These are phyloP conservation scores for Aspergillus conjunctus DNA, from an alignment of 495 filamentous ascomycete species.

Conservation along the genomic window DNA sequence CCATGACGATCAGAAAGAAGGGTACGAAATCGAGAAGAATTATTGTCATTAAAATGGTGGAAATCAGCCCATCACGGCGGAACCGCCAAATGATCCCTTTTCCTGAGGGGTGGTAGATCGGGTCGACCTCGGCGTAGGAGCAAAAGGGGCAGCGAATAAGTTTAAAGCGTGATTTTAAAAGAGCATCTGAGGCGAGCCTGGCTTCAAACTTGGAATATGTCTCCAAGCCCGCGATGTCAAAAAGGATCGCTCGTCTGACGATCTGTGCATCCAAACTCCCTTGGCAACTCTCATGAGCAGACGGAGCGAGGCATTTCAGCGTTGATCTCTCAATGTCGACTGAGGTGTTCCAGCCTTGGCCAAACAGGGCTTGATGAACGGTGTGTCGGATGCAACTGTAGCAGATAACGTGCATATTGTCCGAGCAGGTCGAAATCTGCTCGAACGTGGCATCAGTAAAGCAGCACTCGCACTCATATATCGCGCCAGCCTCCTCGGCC, in stretches of 20 bases:
- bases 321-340: conserved; percentile 70
- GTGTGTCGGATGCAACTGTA: conserved; percentile 79
- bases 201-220: conserved; percentile 72
- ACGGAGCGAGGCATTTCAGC: conserved; percentile 78
- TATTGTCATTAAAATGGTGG: conserved; percentile 37
- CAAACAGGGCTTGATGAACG: conserved; percentile 83
- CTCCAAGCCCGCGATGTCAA: conserved; percentile 67
- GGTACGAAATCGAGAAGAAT: conserved; percentile 53
- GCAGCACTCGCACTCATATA: conserved; percentile 92
- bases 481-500: conserved; percentile 66
- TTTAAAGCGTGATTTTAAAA: conserved; percentile 71
- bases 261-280: conserved; percentile 69
- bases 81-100: conserved; percentile 47
- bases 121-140: conserved; percentile 84
- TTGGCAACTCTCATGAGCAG: conserved; percentile 62
- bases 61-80: conserved; percentile 51
- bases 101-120: conserved; percentile 63
- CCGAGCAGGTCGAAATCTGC: conserved; percentile 73
- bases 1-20: conserved; percentile 51
- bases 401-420: conserved; percentile 79
- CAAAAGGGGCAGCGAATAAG: conserved; percentile 89
- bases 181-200: conserved; percentile 68
- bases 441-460: conserved; percentile 78
- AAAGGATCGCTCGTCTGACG: conserved; percentile 69
- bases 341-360: conserved; percentile 85